These are phyloP conservation scores for Marasmius oreades DNA, from an alignment of 1,284 basidiomycete species.

Conservation along the genomic window DNA sequence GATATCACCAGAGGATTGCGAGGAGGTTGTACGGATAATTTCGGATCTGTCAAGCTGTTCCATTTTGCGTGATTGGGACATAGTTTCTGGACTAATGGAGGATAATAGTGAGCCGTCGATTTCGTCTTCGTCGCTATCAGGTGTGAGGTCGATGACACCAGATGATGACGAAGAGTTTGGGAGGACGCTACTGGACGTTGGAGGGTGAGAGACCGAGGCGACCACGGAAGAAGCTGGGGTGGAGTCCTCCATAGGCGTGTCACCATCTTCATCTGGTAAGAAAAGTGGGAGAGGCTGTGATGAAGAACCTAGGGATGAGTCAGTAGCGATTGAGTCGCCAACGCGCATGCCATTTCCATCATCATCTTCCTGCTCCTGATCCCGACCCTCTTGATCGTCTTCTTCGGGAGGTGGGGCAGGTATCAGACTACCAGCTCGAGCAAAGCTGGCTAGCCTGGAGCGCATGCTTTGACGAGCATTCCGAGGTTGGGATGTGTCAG, in stretches of 20 bases:
- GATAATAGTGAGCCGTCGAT: neutral
- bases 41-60: conserved; percentile 32
- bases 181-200: conserved; percentile 5
- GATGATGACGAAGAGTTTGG: conserved; percentile 6
- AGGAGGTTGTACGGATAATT: conserved; percentile 37
- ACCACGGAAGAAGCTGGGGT: neutral
- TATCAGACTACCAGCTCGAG: conserved; percentile 11
- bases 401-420: conserved; percentile 1
- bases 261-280: conserved; percentile 8
- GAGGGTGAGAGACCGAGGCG: conserved; percentile 2
- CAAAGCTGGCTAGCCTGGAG: conserved; percentile 10
- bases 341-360: neutral
- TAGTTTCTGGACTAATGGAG: neutral
- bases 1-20: conserved; percentile 27
- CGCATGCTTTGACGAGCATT: conserved; percentile 9
- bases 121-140: conserved; percentile 8
- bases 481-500: conserved; percentile 6
- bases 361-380: neutral
- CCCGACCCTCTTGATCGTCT: neutral
- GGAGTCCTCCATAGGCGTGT: conserved; percentile 3
- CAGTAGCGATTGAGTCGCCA: neutral
- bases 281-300: conserved; percentile 1
- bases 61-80: conserved; percentile 17
- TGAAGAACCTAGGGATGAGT: neutral
- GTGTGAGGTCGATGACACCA: conserved; percentile 10